Evolutionary conservation across 2,329 filamentous ascomycete genomes (phyloP).

Genomic region (Diaporthe velutina): DNA sequence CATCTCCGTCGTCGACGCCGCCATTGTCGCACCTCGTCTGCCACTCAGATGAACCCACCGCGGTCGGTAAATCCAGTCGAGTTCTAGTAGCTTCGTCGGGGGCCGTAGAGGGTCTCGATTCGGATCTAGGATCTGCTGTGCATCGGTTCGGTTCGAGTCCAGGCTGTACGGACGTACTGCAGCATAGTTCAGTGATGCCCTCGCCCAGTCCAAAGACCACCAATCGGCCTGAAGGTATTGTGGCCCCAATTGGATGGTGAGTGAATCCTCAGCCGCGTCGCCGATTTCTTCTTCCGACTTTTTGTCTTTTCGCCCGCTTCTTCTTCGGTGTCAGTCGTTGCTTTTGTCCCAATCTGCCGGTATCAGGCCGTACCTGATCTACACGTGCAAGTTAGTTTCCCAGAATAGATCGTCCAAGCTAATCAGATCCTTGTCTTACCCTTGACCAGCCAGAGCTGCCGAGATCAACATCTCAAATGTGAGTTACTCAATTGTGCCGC

Average conservation of each 20-base stretch:
- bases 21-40: slow-evolving; percentile 19
- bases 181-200: slow-evolving; percentile 26
- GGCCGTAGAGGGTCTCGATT: slow-evolving; percentile 1
- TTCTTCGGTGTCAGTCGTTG: background rate
- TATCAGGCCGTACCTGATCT: slow-evolving; percentile 16
- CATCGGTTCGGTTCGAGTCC: slow-evolving; percentile 18
- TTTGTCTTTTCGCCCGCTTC: background rate
- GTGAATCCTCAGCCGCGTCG: slow-evolving; percentile 29
- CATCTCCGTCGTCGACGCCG: background rate
- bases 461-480: slow-evolving; percentile 63
- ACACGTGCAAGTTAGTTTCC: slow-evolving; percentile 22
- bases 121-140: slow-evolving; percentile 11
- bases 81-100: slow-evolving; percentile 29
- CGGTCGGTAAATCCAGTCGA: slow-evolving; percentile 25
- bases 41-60: slow-evolving; percentile 24
- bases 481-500: slow-evolving; percentile 41
- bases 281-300: background rate
- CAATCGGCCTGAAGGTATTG: slow-evolving; percentile 34
- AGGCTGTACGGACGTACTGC: background rate
- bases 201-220: slow-evolving; percentile 20
- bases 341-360: slow-evolving; percentile 27
- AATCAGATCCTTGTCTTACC: slow-evolving; percentile 30
- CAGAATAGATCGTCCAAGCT: slow-evolving; percentile 16
- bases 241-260: slow-evolving; percentile 39
- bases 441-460: slow-evolving; percentile 57